Evolutionary conservation across 2,329 filamentous ascomycete genomes (phyloP), one percentile per base, ranked within the genome.

Genomic region (Colletotrichum sp.): DNA sequence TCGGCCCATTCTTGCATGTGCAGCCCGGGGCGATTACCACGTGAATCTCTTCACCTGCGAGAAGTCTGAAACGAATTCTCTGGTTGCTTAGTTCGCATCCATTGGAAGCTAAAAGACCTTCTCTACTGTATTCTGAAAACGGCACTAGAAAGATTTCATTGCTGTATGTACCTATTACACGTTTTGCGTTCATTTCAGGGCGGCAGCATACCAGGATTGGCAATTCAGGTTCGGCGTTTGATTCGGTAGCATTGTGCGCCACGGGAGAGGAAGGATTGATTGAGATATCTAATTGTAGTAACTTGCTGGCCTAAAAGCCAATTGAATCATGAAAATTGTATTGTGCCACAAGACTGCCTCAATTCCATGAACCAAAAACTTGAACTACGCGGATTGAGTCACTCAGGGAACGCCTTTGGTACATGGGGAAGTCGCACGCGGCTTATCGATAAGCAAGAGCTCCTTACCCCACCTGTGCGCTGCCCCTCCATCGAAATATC

Each of bases 11-110:
- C 90, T 99, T 77, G 96, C 95, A 44, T 97, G 95, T 81, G 95
- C 96, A 2, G 95, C 96, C 6, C 90, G 95, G 59, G 95, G 96
- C 72, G 96, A 98, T 82, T 92, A 96, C 76, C 95, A 98, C 83
- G 93, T 99, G 81, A 98, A 98, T 83, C 89, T 99, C 32, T 98
- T 96, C 82, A 93, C 92, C 36, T 96, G 94, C 84, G 90, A 92
- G 77, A 89, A 89, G 80, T 81, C 85, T 26, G 86, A 87, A 68
- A 81, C 75, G 39, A 64, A 64, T 68, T 65, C 69, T 28, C 70
- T 71, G 76, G 76, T 70, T 59, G 71, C 62, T 32, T 74, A 77
- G 77, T 59, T 69, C 12, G 66, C 64, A 36, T 32, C 59, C 32
- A 28, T 34, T 28, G 21, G 32, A 64, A 49, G 9, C 13, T 73